Evolutionary conservation across 805 yeast genomes (phyloP), one percentile per base, ranked within the genome.

Genomic region (Scheffersomyces stipitis): DNA sequence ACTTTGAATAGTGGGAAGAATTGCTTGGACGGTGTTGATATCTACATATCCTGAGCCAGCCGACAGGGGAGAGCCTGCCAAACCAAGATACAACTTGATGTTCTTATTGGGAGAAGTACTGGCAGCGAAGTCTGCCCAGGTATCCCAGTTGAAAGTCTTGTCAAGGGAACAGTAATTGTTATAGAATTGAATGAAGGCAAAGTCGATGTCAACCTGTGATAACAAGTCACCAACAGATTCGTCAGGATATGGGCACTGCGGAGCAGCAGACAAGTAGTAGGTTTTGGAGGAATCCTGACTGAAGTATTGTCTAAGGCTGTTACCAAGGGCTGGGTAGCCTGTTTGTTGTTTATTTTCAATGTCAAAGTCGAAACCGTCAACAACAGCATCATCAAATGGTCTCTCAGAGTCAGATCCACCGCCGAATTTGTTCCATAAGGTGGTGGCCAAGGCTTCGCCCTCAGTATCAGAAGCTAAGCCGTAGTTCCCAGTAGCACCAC

Each of bases 161-260:
- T 56, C 54, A 33, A 80, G 64, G 31, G 75, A 64, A 61, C 95
- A 85, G 52, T 80, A 71, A 64, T 88, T 88, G 75, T 88, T 88
- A 73, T 87, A 88, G 64, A 88, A 88, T 65, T 87, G 96, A 45
- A 89, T 73, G 54, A 85, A 86, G 3, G 86, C 83, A 60, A 79
- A 86, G 62, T 88, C 96, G 47, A 88, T 68, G 27, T 76, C 67
- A 4, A 86, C 79, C 62, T 73, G 31, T 77, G 44, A 17, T 32
- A 60, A 38, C 14, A 55, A 42, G 16, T 44, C 51, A 15, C 56
- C 55, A 12, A 55, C 40, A 17, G 47, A 46, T 12, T 41, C 81
- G 64, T 88, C 96, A 13, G 96, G 95, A 56, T 80, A 83, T 16
- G 79, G 81, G 67, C 96, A 89, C 66, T 88, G 96, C 15, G 96